Evolutionary conservation across 2,329 filamentous ascomycete genomes (phyloP).

Genomic region (Cladophialophora yegresii): DNA sequence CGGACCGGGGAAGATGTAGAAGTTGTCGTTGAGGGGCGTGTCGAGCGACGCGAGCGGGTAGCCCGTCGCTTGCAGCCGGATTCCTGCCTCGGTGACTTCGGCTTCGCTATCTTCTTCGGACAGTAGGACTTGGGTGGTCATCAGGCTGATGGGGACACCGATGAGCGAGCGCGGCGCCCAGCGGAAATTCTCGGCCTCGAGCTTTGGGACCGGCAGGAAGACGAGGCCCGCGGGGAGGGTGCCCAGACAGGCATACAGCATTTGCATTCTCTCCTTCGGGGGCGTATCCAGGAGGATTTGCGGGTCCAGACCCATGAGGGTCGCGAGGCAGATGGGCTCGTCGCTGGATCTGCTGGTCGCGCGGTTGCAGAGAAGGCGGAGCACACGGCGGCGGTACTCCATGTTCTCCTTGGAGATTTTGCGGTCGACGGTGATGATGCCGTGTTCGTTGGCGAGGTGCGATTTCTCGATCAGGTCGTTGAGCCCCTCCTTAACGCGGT

Average conservation of each 20-base stretch:
- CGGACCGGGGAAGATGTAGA: not conserved
- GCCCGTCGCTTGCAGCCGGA: not conserved
- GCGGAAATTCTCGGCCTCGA: not conserved
- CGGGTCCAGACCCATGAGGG: not conserved
- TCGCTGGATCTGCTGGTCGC: not conserved
- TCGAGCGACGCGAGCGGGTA: not conserved
- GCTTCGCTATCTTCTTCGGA: not conserved
- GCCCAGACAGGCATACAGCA: not conserved
- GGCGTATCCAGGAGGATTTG: not conserved
- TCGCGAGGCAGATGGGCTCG: not conserved
- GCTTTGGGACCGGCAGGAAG: slow-evolving; percentile 6
- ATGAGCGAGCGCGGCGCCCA: slow-evolving; percentile 3
- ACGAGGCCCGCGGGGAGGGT: not conserved
- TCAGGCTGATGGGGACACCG: not conserved
- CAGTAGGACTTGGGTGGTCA: not conserved
- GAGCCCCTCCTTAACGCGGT: not conserved
- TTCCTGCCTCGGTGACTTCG: not conserved
- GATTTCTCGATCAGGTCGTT: not conserved
- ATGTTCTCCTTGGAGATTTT: not conserved
- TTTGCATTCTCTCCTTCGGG: not conserved
- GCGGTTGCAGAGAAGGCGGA: not conserved
- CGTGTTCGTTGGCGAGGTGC: not conserved
- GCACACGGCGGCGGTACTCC: not conserved
- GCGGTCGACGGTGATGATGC: not conserved
- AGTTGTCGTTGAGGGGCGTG: not conserved